These are phyloP conservation scores for Mycena vulgaris DNA, from an alignment of 768 basidiomycete genomes.

Conservation along the genomic window DNA sequence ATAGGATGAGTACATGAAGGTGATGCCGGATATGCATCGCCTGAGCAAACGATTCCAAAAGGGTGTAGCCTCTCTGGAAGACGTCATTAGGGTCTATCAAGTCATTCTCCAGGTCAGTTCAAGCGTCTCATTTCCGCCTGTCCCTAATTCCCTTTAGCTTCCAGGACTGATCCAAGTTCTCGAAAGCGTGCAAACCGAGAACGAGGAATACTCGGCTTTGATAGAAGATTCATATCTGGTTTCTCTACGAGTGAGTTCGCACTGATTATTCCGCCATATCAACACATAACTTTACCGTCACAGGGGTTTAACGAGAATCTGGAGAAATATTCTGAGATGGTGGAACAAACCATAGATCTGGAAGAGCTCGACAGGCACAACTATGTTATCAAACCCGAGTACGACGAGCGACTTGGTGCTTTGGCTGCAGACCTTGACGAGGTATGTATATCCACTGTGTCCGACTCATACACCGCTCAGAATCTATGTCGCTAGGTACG, in stretches of 20 bases:
- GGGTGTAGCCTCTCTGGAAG: conserved; percentile 87
- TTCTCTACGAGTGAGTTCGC: conserved; percentile 67
- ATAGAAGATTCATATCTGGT: conserved; percentile 79
- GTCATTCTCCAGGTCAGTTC: conserved; percentile 82
- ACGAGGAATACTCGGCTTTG: conserved; percentile 63
- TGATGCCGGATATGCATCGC: conserved; percentile 95
- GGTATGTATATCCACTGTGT: conserved; percentile 46
- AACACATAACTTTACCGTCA: not conserved
- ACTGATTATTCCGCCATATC: not conserved
- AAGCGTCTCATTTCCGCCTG: not conserved
- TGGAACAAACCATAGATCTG: conserved; percentile 95
- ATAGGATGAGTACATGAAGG: conserved; percentile 89
- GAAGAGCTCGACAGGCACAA: conserved; percentile 88
- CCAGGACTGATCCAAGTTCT: conserved; percentile 81
- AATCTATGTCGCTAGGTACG: conserved; percentile 60
- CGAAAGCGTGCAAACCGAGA: conserved; percentile 61
- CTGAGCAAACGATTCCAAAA: conserved; percentile 94
- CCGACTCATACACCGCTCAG: not conserved
- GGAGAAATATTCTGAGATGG: conserved; percentile 91
- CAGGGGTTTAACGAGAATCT: conserved; percentile 78
- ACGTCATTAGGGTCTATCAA: conserved; percentile 97
- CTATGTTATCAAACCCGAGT: conserved; percentile 93
- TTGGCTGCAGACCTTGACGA: conserved; percentile 78
- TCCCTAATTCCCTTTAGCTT: conserved; percentile 60
- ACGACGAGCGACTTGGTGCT: conserved; percentile 81